Evolutionary conservation across 1,284 basidiomycete species (phyloP).

Genomic region (Vanrija sp.): DNA sequence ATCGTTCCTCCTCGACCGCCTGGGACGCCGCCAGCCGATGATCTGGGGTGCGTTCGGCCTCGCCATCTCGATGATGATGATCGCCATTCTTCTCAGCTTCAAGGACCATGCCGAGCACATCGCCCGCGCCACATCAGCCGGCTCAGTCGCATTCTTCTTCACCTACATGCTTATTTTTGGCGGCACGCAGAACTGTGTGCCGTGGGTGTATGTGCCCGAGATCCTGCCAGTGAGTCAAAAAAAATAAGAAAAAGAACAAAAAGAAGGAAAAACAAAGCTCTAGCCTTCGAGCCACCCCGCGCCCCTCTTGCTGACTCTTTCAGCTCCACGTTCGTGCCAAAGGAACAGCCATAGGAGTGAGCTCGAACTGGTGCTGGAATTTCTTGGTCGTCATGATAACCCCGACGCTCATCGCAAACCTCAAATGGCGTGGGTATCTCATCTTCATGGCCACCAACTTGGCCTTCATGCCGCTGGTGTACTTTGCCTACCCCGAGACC

Average conservation of each 20-base stretch:
- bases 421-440: conserved; percentile 7
- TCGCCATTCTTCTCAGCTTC: conserved; percentile 11
- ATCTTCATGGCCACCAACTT: conserved; percentile 9
- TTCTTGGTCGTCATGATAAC: background rate
- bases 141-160: background rate
- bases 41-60: conserved; percentile 5
- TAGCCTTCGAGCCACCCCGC: no score
- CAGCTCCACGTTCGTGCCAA: conserved; percentile 7
- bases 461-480: conserved; percentile 20
- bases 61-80: conserved; percentile 13
- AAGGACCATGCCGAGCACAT: background rate
- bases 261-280: no score
- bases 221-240: background rate
- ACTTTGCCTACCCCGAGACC: conserved; percentile 29
- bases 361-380: conserved; percentile 6
- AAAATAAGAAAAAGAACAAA: no score
- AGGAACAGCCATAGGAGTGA: conserved; percentile 6
- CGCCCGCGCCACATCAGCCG: background rate
- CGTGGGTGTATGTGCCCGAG: conserved; percentile 9
- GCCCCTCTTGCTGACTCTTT: no score
- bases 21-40: conserved; percentile 12
- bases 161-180: conserved; percentile 9
- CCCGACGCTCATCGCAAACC: conserved; percentile 2
- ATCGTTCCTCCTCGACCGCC: conserved; percentile 8
- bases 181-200: conserved; percentile 5